These are phyloP conservation scores for Lavandula angustifolia DNA, from an alignment of 257 asterid species.

Conservation along the genomic window DNA sequence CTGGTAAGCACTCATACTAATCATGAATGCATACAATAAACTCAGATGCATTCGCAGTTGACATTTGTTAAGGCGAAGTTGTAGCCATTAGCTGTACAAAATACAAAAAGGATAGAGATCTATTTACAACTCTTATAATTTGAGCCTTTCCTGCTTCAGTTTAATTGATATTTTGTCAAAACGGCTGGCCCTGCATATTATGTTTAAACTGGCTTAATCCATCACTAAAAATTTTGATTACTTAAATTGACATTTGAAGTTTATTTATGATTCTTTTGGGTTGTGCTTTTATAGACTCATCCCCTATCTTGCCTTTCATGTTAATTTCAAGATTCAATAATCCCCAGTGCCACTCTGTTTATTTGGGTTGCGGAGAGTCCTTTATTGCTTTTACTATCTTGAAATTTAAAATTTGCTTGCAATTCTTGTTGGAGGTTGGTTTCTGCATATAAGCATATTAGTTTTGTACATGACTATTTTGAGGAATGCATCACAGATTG, in stretches of 20 bases:
- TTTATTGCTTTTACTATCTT: background rate
- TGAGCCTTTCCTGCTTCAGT: background rate
- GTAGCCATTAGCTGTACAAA: background rate
- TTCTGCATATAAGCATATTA: background rate
- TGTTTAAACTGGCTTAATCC: too few relatives aligned
- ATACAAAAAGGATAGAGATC: background rate
- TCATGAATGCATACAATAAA: slow-evolving; percentile 4
- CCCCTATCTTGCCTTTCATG: background rate
- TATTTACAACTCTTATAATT: background rate
- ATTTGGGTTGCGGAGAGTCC: background rate
- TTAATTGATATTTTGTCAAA: too few relatives aligned
- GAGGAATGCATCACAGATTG: background rate
- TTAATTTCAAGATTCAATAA: background rate
- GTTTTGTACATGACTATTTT: background rate
- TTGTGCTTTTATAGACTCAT: slow-evolving; percentile 8
- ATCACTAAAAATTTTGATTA: too few relatives aligned
- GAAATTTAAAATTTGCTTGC: slow-evolving; percentile 12
- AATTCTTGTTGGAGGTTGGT: background rate
- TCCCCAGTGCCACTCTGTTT: slow-evolving; percentile 5
- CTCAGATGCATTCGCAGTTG: background rate
- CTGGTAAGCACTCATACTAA: slow-evolving; percentile 34
- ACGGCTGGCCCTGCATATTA: too few relatives aligned
- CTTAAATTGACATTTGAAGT: too few relatives aligned
- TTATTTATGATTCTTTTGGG: background rate
- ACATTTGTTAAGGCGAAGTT: slow-evolving; percentile 5